These are phyloP conservation scores for Isoetes taiwanensis DNA, from an alignment of 75 land plant species.

Conservation along the genomic window DNA sequence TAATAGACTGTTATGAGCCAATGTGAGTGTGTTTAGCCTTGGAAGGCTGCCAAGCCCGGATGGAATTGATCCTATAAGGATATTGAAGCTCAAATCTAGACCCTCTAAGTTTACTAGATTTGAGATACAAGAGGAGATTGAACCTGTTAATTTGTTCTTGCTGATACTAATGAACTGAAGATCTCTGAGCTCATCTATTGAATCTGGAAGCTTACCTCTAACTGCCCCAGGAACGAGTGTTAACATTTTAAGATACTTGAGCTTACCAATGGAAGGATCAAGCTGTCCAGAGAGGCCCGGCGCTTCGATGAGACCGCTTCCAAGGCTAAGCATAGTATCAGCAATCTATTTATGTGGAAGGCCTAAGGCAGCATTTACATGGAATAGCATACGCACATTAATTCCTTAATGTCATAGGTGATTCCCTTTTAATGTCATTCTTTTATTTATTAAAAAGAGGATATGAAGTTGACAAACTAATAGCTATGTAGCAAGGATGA, in stretches of 20 bases:
- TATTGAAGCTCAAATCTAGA: neutral
- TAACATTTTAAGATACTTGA: neutral
- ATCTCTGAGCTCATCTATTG: neutral
- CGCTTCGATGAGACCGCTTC: neutral
- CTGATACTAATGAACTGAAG: neutral
- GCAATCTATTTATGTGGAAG: too few species aligned
- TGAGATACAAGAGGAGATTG: neutral
- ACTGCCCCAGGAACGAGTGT: neutral
- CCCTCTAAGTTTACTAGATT: neutral
- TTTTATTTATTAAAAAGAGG: too few species aligned
- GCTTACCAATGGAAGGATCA: neutral
- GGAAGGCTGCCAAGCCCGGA: neutral
- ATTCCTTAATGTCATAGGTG: too few species aligned
- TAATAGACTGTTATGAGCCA: neutral
- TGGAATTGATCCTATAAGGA: neutral
- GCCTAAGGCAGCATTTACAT: too few species aligned
- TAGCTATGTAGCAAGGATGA: too few species aligned
- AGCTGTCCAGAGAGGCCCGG: neutral
- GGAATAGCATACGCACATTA: too few species aligned
- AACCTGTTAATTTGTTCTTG: neutral
- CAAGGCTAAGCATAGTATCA: conserved; percentile 6
- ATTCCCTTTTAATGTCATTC: too few species aligned
- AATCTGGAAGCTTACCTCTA: neutral
- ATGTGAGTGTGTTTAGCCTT: neutral
- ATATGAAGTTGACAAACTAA: too few species aligned